Evolutionary conservation across 495 filamentous ascomycete genomes (phyloP).

Genomic region (Sordaria brevicollis): DNA sequence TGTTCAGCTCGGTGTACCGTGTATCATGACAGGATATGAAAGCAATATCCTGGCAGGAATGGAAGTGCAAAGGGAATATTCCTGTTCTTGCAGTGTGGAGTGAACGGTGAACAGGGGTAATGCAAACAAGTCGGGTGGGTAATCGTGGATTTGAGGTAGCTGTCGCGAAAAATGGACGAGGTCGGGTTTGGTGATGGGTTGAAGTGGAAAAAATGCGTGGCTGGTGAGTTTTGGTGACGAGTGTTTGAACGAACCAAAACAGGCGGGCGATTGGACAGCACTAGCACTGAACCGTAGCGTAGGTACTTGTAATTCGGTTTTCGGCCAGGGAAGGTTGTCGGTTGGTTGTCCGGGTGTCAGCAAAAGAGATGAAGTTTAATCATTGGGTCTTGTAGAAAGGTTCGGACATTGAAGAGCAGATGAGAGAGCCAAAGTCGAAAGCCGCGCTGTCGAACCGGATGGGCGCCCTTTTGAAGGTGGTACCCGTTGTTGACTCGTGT

Average conservation of each 20-base stretch:
- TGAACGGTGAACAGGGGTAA: not conserved
- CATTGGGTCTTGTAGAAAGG: conserved; percentile 1
- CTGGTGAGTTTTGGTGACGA: conserved; percentile 12
- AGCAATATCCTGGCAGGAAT: conserved; percentile 5
- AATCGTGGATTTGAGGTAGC: not conserved
- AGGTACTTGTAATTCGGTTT: not conserved
- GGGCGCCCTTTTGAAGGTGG: not conserved
- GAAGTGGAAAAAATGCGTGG: conserved; percentile 16
- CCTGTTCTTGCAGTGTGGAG: not conserved
- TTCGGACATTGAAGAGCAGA: conserved; percentile 1
- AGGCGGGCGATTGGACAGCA: conserved; percentile 2
- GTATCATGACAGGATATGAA: conserved; percentile 6
- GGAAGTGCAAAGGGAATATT: conserved; percentile 6
- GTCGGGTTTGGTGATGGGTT: conserved; percentile 7
- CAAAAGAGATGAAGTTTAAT: conserved; percentile 4
- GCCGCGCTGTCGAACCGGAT: not conserved
- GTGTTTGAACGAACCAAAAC: conserved; percentile 3
- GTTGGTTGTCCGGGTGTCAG: not conserved
- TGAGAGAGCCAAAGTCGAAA: not conserved
- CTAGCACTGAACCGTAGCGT: not conserved
- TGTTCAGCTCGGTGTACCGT: conserved; percentile 1
- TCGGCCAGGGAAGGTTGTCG: not conserved
- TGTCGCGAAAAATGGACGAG: conserved; percentile 17
- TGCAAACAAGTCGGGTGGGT: not conserved
- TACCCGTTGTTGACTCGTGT: not conserved